Base-by-base conservation (phyloP, 1,284 basidiomycete genomes). In the Mycosarcoma maydis region DNA sequence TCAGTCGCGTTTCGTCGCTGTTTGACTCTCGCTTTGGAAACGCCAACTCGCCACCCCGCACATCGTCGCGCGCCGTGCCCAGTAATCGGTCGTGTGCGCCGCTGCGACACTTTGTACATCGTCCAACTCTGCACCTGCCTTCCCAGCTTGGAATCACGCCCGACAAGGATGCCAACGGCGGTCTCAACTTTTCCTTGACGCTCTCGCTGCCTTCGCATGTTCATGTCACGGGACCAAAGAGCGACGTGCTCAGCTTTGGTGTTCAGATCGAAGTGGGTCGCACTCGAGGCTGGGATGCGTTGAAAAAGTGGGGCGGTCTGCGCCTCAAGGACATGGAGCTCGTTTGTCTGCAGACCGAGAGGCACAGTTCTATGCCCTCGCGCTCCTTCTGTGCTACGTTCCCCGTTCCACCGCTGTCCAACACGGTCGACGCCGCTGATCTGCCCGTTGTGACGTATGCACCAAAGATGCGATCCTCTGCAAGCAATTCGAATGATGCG, bases 241-340 rank as follows among this genome's bases (percentile, higher is more conserved):
- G 65, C 44, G 76, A 77, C 24, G 66, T 75, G 33, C 73, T 81
- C 34, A 76, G 69, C 34, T 81, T 81, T 44, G 77, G 80, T n/a
- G 72, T 81, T 6, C 78, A 80, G 53, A 75, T 80, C 38, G 78
- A 80, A 43, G 70, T 80, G 3, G 76, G 78, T 33, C 61, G 58
- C n/a, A 50, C 72, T 2, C 41, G 44, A 19, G 73, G 66, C 26
- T 80, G 78, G 78, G 66, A 59, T 26, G 58, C 55, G 16, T 66
- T 76, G 8, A 51, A 66, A 11, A 62, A 68, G 45, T 55, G 69
- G 49, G 76, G 78, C 14, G 78, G 79, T 9, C 38, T 81, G 40
- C 65, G 80, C 2, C 65, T 81, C 61, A 68, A 77, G 40, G 78
- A 81, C 51, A 75, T 81, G 75, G 78, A 81, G 49, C 67, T 80